phyloP scores from a whole-genome alignment of 768 basidiomycete genomes.

The Lepiota venenata region DNA sequence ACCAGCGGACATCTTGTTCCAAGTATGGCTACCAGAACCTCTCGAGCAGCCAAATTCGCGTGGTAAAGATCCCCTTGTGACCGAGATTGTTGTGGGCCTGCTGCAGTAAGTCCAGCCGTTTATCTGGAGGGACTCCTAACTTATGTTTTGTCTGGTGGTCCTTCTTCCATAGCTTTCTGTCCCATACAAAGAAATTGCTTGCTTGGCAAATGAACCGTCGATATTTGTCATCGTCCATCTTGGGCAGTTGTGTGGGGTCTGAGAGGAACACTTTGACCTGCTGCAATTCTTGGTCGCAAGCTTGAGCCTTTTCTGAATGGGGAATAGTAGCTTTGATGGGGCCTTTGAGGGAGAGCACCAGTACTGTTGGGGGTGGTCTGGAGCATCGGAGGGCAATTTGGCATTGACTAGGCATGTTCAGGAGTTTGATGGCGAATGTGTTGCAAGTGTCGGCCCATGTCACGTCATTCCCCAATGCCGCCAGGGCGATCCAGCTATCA shows the following conservation, averaged over 20 bases:
- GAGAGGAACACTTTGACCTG: constrained; percentile 12
- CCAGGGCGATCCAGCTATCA: background rate
- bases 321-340: background rate
- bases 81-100: constrained; percentile 22
- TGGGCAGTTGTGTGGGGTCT: background rate
- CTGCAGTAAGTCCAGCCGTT: constrained; percentile 14
- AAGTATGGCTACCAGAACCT: too few relatives aligned
- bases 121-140: constrained; percentile 6
- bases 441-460: background rate
- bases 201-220: background rate
- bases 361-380: too few relatives aligned
- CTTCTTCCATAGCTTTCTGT: constrained; percentile 16
- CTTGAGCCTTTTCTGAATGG: background rate
- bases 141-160: constrained; percentile 16
- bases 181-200: constrained; percentile 15
- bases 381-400: background rate
- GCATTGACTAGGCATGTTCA: too few relatives aligned
- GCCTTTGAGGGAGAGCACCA: too few relatives aligned
- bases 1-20: too few relatives aligned
- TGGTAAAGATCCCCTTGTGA: constrained; percentile 25
- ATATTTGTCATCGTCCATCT: background rate
- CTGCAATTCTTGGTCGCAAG: constrained; percentile 8
- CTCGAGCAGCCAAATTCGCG: constrained; percentile 14
- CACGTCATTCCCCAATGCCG: background rate
- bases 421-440: constrained; percentile 1